phyloP scores from a whole-genome alignment of 176 grass and related monocot genomes.

The Dactylis glomerata region DNA sequence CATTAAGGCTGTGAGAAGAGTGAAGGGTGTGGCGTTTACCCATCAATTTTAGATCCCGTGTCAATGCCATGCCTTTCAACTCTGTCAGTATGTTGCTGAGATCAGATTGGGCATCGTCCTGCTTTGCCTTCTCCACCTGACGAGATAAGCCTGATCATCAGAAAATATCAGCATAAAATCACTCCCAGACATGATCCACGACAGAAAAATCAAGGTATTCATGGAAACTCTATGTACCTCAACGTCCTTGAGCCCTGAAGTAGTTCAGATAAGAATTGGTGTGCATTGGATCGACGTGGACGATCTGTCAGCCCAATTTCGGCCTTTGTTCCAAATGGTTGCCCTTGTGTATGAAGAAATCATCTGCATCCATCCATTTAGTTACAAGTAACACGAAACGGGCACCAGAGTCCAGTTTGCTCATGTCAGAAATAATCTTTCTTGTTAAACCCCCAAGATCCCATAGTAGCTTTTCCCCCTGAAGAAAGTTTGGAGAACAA shows the following conservation, averaged over 20 bases:
- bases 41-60: too few relatives aligned
- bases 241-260: slow-evolving; percentile 56
- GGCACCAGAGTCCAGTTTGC: not conserved
- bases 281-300: slow-evolving; percentile 32
- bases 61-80: slow-evolving; percentile 86
- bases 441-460: slow-evolving; percentile 79
- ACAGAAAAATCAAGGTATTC: not conserved
- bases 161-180: not conserved
- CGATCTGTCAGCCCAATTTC: slow-evolving; percentile 46
- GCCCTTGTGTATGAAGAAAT: slow-evolving; percentile 69
- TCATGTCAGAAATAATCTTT: not conserved
- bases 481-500: not conserved
- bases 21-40: too few relatives aligned
- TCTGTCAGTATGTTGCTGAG: slow-evolving; percentile 63
- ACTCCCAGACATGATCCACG: not conserved
- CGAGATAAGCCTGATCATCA: not conserved
- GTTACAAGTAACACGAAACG: not conserved
- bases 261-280: slow-evolving; percentile 47
- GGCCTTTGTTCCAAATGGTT: slow-evolving; percentile 79
- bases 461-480: slow-evolving; percentile 85
- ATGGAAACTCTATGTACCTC: slow-evolving; percentile 47
- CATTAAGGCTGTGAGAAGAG: too few relatives aligned
- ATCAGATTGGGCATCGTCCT: slow-evolving; percentile 69
- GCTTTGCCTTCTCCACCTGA: slow-evolving; percentile 81
- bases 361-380: slow-evolving; percentile 49